Evolutionary conservation across 2,329 filamentous ascomycete genomes (phyloP).

Genomic region (Aureobasidium sp.): DNA sequence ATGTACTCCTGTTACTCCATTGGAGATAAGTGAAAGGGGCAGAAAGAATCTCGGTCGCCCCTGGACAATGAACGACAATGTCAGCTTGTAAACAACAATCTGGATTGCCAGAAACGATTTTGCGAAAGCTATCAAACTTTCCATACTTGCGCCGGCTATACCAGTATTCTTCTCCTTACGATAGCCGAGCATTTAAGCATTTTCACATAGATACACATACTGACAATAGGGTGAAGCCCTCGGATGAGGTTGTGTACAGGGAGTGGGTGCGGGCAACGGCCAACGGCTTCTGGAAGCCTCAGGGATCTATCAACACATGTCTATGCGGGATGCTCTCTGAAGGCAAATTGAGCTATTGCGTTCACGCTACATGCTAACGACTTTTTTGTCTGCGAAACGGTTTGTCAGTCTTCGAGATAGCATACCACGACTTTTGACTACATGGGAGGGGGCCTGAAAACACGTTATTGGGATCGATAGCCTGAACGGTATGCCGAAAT

Average conservation of each 20-base stretch:
- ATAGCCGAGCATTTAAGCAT: background rate
- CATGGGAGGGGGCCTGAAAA: background rate
- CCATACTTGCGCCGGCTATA: background rate
- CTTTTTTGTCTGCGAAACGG: constrained; percentile 6
- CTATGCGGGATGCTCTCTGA: background rate
- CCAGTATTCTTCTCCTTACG: background rate
- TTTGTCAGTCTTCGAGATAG: background rate
- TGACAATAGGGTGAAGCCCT: background rate
- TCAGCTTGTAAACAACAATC: background rate
- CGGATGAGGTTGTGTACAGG: background rate
- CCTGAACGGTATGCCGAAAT: constrained; percentile 16
- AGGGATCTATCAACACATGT: background rate
- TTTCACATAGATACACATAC: background rate
- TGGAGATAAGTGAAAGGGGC: background rate
- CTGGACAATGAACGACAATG: background rate
- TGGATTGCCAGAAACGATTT: background rate
- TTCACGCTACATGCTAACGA: constrained; percentile 1
- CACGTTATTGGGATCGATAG: constrained; percentile 12
- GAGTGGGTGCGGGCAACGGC: background rate
- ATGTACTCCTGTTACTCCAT: background rate
- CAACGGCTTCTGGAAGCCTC: constrained; percentile 7
- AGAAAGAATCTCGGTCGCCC: background rate
- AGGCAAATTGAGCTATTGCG: background rate
- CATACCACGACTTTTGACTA: constrained; percentile 6
- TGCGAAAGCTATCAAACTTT: background rate